Evolutionary conservation across 1,284 basidiomycete genomes (phyloP).

Genomic region (Fomitopsis schrenkii): DNA sequence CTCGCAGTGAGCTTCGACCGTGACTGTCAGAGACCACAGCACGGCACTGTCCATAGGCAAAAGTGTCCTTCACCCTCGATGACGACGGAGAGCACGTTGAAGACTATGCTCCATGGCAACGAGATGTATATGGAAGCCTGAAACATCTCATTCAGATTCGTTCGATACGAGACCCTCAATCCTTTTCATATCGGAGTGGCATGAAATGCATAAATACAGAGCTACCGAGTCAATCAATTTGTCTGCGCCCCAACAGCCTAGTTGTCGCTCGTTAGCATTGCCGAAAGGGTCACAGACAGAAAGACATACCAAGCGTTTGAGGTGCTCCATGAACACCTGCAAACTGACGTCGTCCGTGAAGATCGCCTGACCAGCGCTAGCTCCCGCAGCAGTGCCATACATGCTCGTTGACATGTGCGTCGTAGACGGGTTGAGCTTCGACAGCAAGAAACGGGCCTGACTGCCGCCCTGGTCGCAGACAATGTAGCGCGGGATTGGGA

Average conservation of each 20-base stretch:
- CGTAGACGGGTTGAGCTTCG: constrained; percentile 96
- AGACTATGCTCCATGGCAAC: too few species aligned
- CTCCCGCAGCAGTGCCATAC: constrained; percentile 69
- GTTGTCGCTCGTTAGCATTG: background rate
- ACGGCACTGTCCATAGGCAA: too few species aligned
- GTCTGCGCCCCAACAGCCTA: background rate
- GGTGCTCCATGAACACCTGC: constrained; percentile 95
- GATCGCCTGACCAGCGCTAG: constrained; percentile 84
- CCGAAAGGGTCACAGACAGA: background rate
- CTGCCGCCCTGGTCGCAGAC: constrained; percentile 97
- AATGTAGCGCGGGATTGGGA: constrained; percentile 97
- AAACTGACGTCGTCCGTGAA: constrained; percentile 99
- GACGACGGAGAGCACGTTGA: too few species aligned
- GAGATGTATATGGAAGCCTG: too few species aligned
- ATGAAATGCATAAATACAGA: background rate
- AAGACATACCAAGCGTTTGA: constrained; percentile 76
- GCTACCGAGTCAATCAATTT: background rate
- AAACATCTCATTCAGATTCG: too few species aligned
- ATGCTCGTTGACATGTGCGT: constrained; percentile 93
- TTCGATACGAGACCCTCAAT: background rate
- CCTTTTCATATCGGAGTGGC: background rate
- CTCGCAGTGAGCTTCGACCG: too few species aligned
- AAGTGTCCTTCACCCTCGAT: too few species aligned
- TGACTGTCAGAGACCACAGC: too few species aligned
- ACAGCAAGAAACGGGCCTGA: constrained; percentile 95